Evolutionary conservation across 805 yeast genomes (phyloP).

Genomic region (Monosporozyma siamensis): DNA sequence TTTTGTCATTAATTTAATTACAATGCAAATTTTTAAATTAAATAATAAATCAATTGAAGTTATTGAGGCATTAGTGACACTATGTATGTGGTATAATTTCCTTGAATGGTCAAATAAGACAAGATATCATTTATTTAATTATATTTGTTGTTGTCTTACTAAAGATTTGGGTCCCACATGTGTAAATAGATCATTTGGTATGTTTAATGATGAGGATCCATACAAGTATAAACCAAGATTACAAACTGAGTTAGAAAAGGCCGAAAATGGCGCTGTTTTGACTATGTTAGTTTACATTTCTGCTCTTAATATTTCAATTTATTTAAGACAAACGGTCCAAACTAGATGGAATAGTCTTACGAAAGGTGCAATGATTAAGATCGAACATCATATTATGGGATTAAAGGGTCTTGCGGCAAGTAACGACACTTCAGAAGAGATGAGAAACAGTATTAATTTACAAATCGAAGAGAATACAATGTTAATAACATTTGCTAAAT

Average conservation of each 20-base stretch:
- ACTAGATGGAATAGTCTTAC: slow-evolving; percentile 45
- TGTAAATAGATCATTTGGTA: slow-evolving; percentile 37
- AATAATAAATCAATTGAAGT: slow-evolving; percentile 68
- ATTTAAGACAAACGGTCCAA: slow-evolving; percentile 52
- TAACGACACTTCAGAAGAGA: not conserved
- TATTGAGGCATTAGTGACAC: slow-evolving; percentile 48
- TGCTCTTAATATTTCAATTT: slow-evolving; percentile 54
- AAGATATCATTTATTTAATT: slow-evolving; percentile 60
- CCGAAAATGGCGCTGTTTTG: slow-evolving; percentile 18
- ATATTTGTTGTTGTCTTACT: slow-evolving; percentile 55
- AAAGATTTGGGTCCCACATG: slow-evolving; percentile 65
- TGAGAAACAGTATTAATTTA: not conserved
- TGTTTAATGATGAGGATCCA: slow-evolving; percentile 18
- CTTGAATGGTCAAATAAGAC: slow-evolving; percentile 77
- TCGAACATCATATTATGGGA: not conserved
- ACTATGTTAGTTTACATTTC: slow-evolving; percentile 47
- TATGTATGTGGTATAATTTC: slow-evolving; percentile 73
- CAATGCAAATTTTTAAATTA: slow-evolving; percentile 52
- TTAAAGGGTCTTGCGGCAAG: not conserved
- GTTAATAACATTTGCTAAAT: slow-evolving; percentile 48
- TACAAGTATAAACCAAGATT: slow-evolving; percentile 10
- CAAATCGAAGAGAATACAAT: slow-evolving; percentile 32
- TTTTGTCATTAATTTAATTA: slow-evolving; percentile 40
- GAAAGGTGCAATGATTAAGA: slow-evolving; percentile 12
- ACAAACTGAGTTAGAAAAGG: slow-evolving; percentile 17